These are phyloP conservation scores for Aureobasidium sp. DNA, from an alignment of 2,329 filamentous ascomycete species.

Conservation along the genomic window DNA sequence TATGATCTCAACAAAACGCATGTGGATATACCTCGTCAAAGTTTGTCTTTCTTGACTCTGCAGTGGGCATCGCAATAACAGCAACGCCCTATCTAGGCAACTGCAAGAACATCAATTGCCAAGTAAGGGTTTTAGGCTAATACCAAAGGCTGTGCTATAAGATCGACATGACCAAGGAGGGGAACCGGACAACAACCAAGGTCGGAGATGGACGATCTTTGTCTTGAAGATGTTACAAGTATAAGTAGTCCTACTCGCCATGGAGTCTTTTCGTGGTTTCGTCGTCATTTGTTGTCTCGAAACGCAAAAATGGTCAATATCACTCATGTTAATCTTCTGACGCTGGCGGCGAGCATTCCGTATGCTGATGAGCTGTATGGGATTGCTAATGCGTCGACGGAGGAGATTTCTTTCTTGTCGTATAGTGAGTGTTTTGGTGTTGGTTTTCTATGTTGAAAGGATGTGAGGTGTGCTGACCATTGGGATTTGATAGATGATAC, in stretches of 20 bases:
- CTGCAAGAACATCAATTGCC: neutral
- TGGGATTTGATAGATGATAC: slow-evolving; percentile 20
- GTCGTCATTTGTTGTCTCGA: neutral
- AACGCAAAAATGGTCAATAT: slow-evolving; percentile 26
- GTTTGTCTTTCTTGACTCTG: neutral
- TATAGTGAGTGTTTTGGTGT: slow-evolving; percentile 18
- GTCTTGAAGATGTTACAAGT: neutral
- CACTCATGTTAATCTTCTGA: slow-evolving; percentile 24
- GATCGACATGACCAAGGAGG: neutral
- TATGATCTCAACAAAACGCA: neutral
- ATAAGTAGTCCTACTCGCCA: neutral
- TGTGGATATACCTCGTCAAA: neutral
- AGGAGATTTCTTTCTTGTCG: slow-evolving; percentile 16
- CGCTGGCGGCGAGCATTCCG: slow-evolving; percentile 23
- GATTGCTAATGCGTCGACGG: neutral
- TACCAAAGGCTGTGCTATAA: neutral
- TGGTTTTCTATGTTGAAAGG: no score
- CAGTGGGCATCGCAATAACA: neutral
- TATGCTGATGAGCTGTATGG: slow-evolving; percentile 21
- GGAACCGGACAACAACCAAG: neutral
- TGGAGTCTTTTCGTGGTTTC: neutral
- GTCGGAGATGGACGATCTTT: neutral
- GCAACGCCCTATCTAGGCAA: neutral
- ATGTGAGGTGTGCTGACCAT: slow-evolving; percentile 18
- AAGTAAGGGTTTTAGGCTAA: neutral